Conservation (phyloP, 2,329 filamentous ascomycete genomes). For the Botrytis elliptica region DNA sequence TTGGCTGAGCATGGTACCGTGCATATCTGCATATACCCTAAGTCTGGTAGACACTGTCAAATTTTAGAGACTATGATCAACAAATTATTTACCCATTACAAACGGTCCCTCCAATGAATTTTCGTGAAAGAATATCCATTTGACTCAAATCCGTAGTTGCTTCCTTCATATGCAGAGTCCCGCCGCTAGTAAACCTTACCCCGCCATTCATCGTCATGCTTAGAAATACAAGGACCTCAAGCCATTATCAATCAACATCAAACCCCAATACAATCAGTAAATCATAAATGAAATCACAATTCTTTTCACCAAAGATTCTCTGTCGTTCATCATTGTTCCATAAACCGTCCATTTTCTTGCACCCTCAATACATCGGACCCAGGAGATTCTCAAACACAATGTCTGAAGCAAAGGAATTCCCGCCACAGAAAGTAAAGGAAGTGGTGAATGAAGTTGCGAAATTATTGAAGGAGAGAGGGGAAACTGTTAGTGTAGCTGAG, state of each 20-base stretch:
- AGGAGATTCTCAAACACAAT: neutral
- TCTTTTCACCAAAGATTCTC: neutral
- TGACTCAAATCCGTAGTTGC: neutral
- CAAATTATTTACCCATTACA: neutral
- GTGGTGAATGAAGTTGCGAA: slow-evolving; percentile 47
- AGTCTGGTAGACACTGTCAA: neutral
- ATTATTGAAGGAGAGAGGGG: slow-evolving; percentile 53
- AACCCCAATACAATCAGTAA: neutral
- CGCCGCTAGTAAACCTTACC: slow-evolving; percentile 9
- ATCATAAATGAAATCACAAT: slow-evolving; percentile 12
- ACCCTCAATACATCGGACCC: neutral
- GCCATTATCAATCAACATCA: neutral
- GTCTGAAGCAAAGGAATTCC: slow-evolving; percentile 27
- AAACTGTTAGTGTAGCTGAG: slow-evolving; percentile 61
- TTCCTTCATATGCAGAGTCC: slow-evolving; percentile 13
- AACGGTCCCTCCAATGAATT: slow-evolving; percentile 5
- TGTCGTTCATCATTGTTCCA: neutral
- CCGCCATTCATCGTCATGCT: slow-evolving; percentile 19
- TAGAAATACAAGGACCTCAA: slow-evolving; percentile 3
- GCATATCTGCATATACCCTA: neutral
- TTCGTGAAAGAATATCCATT: neutral
- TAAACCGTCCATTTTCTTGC: neutral
- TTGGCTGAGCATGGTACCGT: neutral
- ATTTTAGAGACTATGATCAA: neutral
- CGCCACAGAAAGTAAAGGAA: slow-evolving; percentile 33